Percentiles rank a stretch among this genome's conserved stretches.
phyloP scores from a whole-genome alignment of 1,284 basidiomycete species.

The Ceratobasidium sp. region DNA sequence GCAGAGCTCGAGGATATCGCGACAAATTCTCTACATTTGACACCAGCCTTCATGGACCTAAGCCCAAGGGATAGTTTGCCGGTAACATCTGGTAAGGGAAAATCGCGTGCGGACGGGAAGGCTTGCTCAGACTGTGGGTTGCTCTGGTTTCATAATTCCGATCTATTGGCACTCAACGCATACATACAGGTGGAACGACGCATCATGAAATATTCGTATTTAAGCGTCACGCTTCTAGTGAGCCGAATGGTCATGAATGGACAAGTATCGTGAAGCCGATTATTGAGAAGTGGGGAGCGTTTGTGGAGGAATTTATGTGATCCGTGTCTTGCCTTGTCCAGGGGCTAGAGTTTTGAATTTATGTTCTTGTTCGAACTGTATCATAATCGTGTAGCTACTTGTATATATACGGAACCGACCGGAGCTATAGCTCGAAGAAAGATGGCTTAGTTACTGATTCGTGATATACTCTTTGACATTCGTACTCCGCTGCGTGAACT shows the following conservation, averaged over 20 bases:
- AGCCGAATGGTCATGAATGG: background rate
- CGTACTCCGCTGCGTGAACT: too few relatives aligned
- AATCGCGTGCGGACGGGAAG: background rate
- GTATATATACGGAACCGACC: too few relatives aligned
- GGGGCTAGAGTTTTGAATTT: too few relatives aligned
- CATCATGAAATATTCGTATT: conserved; percentile 1
- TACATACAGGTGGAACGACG: background rate
- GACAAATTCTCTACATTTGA: background rate
- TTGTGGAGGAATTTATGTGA: conserved; percentile 57
- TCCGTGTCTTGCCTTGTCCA: background rate
- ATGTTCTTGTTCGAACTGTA: too few relatives aligned
- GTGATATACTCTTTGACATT: too few relatives aligned
- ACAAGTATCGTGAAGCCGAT: conserved; percentile 73
- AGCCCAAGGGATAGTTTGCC: too few relatives aligned
- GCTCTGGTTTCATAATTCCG: background rate
- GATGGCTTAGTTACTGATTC: too few relatives aligned
- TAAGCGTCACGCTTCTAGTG: background rate
- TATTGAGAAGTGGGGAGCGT: conserved; percentile 80
- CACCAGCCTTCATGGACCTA: background rate
- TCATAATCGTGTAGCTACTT: too few relatives aligned
- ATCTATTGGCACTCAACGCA: background rate
- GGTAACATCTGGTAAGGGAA: too few relatives aligned
- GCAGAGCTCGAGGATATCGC: background rate
- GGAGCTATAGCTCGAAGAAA: too few relatives aligned
- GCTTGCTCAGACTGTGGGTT: background rate